Base-by-base conservation (phyloP, 23 red algal genomes). In the Gracilariopsis chorda region DNA sequence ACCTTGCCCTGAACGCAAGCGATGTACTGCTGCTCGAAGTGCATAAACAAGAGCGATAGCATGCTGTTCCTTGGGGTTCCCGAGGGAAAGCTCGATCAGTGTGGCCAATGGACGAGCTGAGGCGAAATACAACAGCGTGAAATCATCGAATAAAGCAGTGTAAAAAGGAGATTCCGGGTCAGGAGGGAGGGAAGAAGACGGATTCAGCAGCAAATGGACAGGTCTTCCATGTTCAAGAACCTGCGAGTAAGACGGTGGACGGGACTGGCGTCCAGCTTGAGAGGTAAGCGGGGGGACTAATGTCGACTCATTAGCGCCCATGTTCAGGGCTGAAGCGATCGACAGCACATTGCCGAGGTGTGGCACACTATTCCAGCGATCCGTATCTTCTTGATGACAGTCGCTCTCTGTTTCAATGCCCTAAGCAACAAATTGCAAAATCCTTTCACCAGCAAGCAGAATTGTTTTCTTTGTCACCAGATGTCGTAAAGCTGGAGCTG, bases 91-190 rank as follows among this genome's bases (percentile, higher is more conserved):
- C 14, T 78, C 2, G 44, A 78, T 23, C 7, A 52, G 42, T 35
- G 73, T 51, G n/a, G 51, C 44, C 2, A 78, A 24, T 3, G 73
- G 73, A 28, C 49, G 73, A 53, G 44, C 23, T 23, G 51, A 51
- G 36, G 51, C 73, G 32, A 53, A 28, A 35, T 53, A 49, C 7
- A 78, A 12, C 17, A 44, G 17, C 28, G 45, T 78, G 14, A 78
- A 78, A 42, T 78, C 73, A 78, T 51, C 45, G 40, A 78, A 78
- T 17, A 78, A 23, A 52, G 28, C 49, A 56, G 47, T 51, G 44
- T 78, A 78, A 24, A 78, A 78, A 3, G 25, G 73, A 1, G 73
- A 51, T 23, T 78, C 73, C 29, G 73, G 73, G 30, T 78, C 73
- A 24, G 42, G 45, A 12, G 73, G 73, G 7, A 56, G 25, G 14